Evolutionary conservation across 306 rosid genomes (phyloP), one percentile per base, ranked within the genome.

Genomic region (Lotus japonicus): DNA sequence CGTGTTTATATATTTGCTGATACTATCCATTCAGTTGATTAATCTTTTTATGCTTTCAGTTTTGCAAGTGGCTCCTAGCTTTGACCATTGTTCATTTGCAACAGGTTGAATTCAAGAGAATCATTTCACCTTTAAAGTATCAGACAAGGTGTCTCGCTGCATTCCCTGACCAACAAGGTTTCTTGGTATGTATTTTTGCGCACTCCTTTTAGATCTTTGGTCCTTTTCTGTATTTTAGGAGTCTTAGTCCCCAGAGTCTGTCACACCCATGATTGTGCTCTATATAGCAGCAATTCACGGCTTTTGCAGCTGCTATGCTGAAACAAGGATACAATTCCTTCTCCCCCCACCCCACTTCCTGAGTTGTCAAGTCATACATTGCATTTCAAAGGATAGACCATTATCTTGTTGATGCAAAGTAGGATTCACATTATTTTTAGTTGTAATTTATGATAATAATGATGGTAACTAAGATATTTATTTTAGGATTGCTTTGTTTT

Each of bases 131-230:
- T 17, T 68, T 92, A 72, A 92, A 87, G 87, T 92, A 88, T 80
- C 97, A 92, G 79, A 92, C 97, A 68, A 84, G 97, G 82, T 89
- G 92, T 76, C 88, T 92, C 35, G 89, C 96, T 54, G 97, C 97
- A 15, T 92, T 92, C 78, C 97, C 97, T 41, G 97, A 92, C 78
- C 94, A 87, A 82, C 95, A 92, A 80, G 97, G 97, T 31, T 89
- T 92, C 81, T 82, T 92, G 97, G 97, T 92, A 80, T 71, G 67
- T 52, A 51, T 71, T 35, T 3, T 14, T 66, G 57, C n/a, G 35
- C 14, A 50, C 18, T 50, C 19, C 52, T 58, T 65, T 77, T 65
- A 71, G 50, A 58, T 42, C 51, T 65, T 63, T 49, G 54, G 19
- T 64, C 44, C 63, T 62, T 70, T 46, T 77, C 54, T 41, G 46